Percentiles rank a stretch among this genome's conserved stretches.
phyloP scores from a whole-genome alignment of 1,284 basidiomycete genomes.

The Leucoagaricus sp. region DNA sequence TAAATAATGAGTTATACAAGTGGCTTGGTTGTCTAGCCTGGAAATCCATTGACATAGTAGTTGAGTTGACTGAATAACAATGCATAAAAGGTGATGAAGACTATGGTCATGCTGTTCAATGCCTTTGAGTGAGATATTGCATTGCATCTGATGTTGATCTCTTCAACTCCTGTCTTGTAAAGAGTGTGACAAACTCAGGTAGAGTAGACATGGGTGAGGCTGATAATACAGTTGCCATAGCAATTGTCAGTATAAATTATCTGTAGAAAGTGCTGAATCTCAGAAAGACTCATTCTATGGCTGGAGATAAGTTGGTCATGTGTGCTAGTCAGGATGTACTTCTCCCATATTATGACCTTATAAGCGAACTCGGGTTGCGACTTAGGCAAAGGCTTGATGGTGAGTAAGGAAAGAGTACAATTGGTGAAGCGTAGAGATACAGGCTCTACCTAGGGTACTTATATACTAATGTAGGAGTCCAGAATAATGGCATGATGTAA shows the following conservation, averaged over 20 bases:
- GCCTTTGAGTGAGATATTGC: slow-evolving; percentile 24
- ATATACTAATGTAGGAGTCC: too few species aligned
- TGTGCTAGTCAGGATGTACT: too few species aligned
- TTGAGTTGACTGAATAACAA: slow-evolving; percentile 31
- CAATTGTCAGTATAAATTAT: not conserved
- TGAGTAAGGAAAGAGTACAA: too few species aligned
- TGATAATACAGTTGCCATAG: not conserved
- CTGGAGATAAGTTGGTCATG: too few species aligned
- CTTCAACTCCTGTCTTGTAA: not conserved
- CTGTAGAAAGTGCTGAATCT: not conserved
- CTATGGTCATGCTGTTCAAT: slow-evolving; percentile 26
- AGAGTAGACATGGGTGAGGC: not conserved
- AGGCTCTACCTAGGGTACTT: too few species aligned
- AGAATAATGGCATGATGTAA: too few species aligned
- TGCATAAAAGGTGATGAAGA: slow-evolving; percentile 29
- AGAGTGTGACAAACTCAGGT: not conserved
- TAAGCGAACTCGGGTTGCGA: too few species aligned
- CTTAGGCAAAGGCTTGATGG: too few species aligned
- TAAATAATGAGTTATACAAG: not conserved
- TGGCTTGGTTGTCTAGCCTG: slow-evolving; percentile 30
- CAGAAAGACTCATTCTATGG: not conserved
- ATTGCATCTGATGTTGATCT: not conserved
- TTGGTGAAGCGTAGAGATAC: too few species aligned
- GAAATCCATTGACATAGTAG: slow-evolving; percentile 26
- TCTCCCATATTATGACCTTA: too few species aligned